Evolutionary conservation across 1,284 basidiomycete genomes (phyloP), one percentile per base, ranked within the genome.

Genomic region (Ustilago bromivora): DNA sequence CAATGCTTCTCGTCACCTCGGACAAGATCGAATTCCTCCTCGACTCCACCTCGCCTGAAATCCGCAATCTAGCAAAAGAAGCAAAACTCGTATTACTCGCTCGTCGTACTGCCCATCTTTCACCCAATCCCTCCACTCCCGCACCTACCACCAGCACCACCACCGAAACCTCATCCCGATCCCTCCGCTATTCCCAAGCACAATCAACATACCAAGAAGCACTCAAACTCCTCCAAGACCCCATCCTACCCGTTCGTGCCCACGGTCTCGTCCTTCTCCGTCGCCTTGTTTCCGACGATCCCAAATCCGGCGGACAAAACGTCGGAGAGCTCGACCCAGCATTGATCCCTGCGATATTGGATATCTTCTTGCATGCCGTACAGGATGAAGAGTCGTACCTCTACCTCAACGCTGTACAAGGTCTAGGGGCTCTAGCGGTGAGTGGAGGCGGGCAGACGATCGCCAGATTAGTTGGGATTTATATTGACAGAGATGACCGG

Each of bases 381-480:
- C 92, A 95, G 82, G 95, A 98, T 80, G 93, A 96, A 57, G 96
- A 99, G 84, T 95, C 93, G 38, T 98, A 96, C 87, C 91, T 98
- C 67, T 98, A 95, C 85, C 88, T 98, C 64, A 96, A 96, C 83
- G 95, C 94, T 0, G 92, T 97, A 5, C 93, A 96, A 82, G 96
- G 95, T 0, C 88, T 99, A 2, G 90, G 92, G 5, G 91, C 90
- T 10, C 58, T 86, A 53, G 77, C 75, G 0, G 66, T 68, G 11
- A 66, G 60, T 38, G 79, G 78, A 15, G 80, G 79, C 3, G 43
- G 51, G 0, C 52, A 68, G 34, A 71, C 77, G 19, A 75, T 85
- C 23, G 17, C 62, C 8, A 57, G 71, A 1, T 65, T 84, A 7
- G 66, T 85, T 2, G 60, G 65, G 12, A 64, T 82, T 41, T 84